These are phyloP conservation scores for Candida frijolesensis DNA, from an alignment of 1,139 yeast species.

Conservation along the genomic window DNA sequence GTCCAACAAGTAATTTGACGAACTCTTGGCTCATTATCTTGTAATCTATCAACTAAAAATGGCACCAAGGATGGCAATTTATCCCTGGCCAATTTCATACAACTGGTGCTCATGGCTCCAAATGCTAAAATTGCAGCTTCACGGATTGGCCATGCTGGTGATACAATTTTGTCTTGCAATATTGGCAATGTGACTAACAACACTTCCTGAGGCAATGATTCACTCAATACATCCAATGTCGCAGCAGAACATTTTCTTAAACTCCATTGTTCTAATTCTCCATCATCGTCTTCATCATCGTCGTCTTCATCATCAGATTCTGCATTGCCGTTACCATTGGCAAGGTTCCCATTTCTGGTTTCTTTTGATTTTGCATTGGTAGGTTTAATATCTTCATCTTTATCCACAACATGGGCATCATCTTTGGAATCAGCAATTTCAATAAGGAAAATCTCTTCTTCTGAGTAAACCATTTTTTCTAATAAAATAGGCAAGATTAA, in stretches of 20 bases:
- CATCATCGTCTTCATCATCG: conserved; percentile 67
- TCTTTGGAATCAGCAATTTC: conserved; percentile 73
- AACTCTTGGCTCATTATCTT: conserved; percentile 79
- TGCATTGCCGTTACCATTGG: conserved; percentile 14
- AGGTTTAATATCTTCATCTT: conserved; percentile 86
- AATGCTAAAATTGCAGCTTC: conserved; percentile 93
- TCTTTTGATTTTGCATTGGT: conserved; percentile 69
- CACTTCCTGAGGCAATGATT: conserved; percentile 67
- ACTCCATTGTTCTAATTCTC: conserved; percentile 78
- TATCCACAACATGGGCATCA: conserved; percentile 69
- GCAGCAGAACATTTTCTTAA: conserved; percentile 94
- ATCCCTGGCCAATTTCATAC: conserved; percentile 68
- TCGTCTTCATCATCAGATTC: conserved; percentile 42
- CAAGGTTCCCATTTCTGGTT: conserved; percentile 38
- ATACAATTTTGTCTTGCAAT: conserved; percentile 67
- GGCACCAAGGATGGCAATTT: conserved; percentile 84
- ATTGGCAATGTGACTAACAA: conserved; percentile 71
- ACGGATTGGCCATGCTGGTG: conserved; percentile 81
- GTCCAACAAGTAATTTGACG: conserved; percentile 97
- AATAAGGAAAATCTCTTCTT: conserved; percentile 72
- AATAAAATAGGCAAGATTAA: conserved; percentile 74
- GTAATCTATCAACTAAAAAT: conserved; percentile 76
- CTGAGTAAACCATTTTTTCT: conserved; percentile 85
- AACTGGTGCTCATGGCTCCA: conserved; percentile 94
- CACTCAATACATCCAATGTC: conserved; percentile 79